Evolutionary conservation across 2,329 filamentous ascomycete genomes (phyloP), one percentile per base, ranked within the genome.

Genomic region (Aspergillus fumigatus): DNA sequence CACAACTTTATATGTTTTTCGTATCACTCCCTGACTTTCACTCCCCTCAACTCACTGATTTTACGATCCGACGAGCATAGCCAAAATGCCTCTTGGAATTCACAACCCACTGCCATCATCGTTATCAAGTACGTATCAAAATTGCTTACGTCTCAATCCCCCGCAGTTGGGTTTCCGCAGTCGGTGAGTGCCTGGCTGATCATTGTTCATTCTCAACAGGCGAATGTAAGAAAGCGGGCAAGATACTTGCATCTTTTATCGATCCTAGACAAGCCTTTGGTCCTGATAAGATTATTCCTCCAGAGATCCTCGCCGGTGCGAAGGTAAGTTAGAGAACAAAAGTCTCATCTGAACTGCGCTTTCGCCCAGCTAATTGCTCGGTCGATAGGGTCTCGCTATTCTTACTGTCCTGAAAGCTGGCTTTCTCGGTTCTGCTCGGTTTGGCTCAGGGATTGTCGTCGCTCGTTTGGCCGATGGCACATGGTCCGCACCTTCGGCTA

Each of bases 201-300:
- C 67, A 52, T 52, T 23, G 53, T 56, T 51, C 63, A 55, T 56
- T 51, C 57, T 65, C 50, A 57, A 65, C 75, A 97, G 93, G 91
- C 80, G 94, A 99, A 80, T 97, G 94, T 79, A 94, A 89, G 76
- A 99, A 99, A 78, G 94, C 92, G 72, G 89, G 89, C 71, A 96
- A 96, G 81, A 97, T 97, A 69, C 84, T 99, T 65, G 85, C 89
- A 48, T 96, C 92, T 11, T 99, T 99, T 73, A 84, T 97, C 72
- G 94, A 97, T 72, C 94, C 94, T 21, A 85, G 87, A 70, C 93
- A 97, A 79, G 80, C 93, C 21, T 96, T 97, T 74, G 92, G 93
- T 5, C 93, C 94, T 55, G 94, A 97, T 76, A 97, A 97, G 76
- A 87, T 99, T 72, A 99, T 99, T 67, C 94, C 94, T 51, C 92